These are phyloP conservation scores for Aspergillus tamarii DNA, from an alignment of 2,329 filamentous ascomycete species.

Conservation along the genomic window DNA sequence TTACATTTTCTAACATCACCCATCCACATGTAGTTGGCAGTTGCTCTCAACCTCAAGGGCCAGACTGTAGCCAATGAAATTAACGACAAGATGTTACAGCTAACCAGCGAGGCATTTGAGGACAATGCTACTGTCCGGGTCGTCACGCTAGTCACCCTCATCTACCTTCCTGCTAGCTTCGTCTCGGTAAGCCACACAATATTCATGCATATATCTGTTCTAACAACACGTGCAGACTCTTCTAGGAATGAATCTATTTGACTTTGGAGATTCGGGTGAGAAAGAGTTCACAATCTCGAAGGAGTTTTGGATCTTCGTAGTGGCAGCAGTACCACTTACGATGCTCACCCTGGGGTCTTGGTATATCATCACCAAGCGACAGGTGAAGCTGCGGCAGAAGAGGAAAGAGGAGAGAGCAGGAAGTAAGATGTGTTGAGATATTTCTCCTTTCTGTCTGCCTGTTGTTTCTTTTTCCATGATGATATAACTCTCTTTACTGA, in stretches of 20 bases:
- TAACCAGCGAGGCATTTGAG: constrained; percentile 23
- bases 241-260: constrained; percentile 28
- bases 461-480: neutral
- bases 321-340: constrained; percentile 17
- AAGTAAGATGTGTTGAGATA: neutral
- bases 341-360: constrained; percentile 18
- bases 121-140: constrained; percentile 31
- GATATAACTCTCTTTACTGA: neutral
- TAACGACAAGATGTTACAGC: constrained; percentile 21
- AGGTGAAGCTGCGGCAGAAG: neutral
- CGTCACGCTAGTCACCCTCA: constrained; percentile 31
- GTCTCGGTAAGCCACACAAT: constrained; percentile 32
- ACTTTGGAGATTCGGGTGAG: constrained; percentile 14
- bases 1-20: neutral
- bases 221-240: constrained; percentile 17
- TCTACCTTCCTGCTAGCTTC: constrained; percentile 41
- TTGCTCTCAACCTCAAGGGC: constrained; percentile 17
- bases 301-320: constrained; percentile 27
- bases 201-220: neutral
- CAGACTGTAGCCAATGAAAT: constrained; percentile 19
- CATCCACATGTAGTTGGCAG: constrained; percentile 16
- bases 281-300: constrained; percentile 18
- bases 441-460: neutral
- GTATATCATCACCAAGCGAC: constrained; percentile 15
- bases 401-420: neutral